Evolutionary conservation across 1,139 yeast species (phyloP).

Genomic region (Suhomyces guaymorum): DNA sequence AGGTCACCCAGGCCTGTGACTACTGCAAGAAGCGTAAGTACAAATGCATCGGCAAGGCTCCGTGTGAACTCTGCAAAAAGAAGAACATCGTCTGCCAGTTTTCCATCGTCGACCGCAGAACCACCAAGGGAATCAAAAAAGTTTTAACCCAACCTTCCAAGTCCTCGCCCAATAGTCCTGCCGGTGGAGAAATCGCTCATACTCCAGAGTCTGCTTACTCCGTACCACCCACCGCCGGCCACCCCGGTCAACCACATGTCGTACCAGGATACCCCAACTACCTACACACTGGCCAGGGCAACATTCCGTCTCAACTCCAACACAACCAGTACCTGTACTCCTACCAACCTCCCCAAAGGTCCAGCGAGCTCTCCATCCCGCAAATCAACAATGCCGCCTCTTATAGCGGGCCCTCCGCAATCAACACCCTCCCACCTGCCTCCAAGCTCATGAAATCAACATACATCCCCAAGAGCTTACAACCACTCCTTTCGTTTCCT

Average conservation of each 20-base stretch:
- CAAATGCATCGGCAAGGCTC: constrained; percentile 30
- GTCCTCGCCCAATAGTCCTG: constrained; percentile 4
- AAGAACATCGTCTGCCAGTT: constrained; percentile 28
- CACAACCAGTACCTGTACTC: constrained; percentile 5
- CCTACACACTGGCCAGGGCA: not conserved
- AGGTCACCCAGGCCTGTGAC: constrained; percentile 21
- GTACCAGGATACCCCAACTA: not conserved
- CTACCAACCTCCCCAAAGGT: constrained; percentile 2
- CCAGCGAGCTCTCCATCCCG: constrained; percentile 6
- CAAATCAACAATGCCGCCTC: constrained; percentile 7
- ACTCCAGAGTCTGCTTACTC: not conserved
- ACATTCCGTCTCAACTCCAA: not conserved
- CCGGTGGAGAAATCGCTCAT: not conserved
- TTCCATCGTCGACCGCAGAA: constrained; percentile 29
- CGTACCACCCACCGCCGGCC: not conserved
- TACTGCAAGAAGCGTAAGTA: constrained; percentile 21
- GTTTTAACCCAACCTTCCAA: constrained; percentile 3
- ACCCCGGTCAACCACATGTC: not conserved
- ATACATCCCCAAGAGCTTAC: constrained; percentile 28
- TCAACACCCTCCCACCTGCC: constrained; percentile 13
- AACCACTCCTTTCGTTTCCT: constrained; percentile 29
- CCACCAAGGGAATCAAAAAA: constrained; percentile 20
- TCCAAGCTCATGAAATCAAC: constrained; percentile 13
- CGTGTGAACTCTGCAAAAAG: constrained; percentile 30
- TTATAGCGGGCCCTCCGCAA: constrained; percentile 1